Evolutionary conservation across 352 stramenopile species (phyloP).

Genomic region (Thraustochytrium sp.): DNA sequence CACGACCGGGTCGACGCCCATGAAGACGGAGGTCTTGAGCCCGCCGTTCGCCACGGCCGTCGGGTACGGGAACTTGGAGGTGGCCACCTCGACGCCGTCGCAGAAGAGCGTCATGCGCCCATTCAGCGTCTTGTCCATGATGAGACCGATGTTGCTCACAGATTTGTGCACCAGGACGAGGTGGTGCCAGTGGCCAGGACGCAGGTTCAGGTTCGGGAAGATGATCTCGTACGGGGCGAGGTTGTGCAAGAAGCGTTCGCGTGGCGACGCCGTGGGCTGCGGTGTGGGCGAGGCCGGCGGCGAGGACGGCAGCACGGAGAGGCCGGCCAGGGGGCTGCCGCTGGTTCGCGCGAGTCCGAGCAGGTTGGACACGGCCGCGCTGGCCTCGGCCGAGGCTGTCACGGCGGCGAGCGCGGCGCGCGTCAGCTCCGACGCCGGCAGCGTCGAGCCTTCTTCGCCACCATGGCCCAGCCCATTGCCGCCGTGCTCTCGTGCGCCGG

Average conservation of each 20-base stretch:
- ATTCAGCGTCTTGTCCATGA: conserved; percentile 38
- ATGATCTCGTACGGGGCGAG: neutral
- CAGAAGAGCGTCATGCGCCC: conserved; percentile 17
- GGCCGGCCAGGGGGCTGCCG: neutral
- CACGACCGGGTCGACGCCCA: conserved; percentile 14
- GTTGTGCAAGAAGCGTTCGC: conserved; percentile 10
- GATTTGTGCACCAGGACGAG: neutral
- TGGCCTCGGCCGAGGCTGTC: neutral
- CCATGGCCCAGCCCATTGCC: too few species aligned
- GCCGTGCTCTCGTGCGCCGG: too few species aligned
- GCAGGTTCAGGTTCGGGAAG: conserved; percentile 3
- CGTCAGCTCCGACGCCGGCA: neutral
- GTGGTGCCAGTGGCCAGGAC: conserved; percentile 21
- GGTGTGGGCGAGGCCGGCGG: neutral
- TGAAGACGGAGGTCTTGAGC: conserved; percentile 36
- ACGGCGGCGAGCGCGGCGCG: neutral
- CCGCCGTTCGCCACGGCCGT: neutral
- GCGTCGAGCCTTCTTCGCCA: too few species aligned
- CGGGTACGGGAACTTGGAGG: conserved; percentile 36
- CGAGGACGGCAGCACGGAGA: neutral
- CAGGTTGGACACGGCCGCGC: neutral
- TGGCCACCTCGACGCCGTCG: conserved; percentile 18
- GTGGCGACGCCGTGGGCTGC: neutral
- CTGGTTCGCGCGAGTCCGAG: neutral
- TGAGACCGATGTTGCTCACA: neutral